Evolutionary conservation across 2,329 filamentous ascomycete species (phyloP).

Genomic region (Aureobasidium vineae): DNA sequence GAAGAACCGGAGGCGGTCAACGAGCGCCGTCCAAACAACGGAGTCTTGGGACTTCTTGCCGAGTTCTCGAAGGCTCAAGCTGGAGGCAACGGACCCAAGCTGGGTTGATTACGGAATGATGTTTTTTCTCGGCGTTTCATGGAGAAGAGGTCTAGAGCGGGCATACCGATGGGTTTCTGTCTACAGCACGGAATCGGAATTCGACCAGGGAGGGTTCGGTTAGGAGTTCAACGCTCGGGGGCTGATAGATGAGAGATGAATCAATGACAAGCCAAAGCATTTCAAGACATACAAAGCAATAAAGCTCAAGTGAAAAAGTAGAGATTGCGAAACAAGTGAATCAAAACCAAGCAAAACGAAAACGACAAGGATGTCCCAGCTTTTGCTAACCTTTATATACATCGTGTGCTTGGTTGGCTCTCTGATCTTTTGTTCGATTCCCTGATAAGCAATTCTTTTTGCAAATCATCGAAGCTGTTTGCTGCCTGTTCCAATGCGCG

Average conservation of each 20-base stretch:
- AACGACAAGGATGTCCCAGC: too few species aligned
- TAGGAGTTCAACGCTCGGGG: background rate
- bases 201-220: background rate
- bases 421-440: too few species aligned
- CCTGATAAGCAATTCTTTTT: too few species aligned
- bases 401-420: too few species aligned
- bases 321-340: too few species aligned
- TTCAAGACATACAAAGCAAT: background rate
- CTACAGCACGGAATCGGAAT: background rate
- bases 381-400: too few species aligned
- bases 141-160: background rate
- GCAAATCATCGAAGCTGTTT: too few species aligned
- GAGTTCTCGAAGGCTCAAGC: constrained; percentile 30
- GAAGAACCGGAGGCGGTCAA: background rate
- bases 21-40: constrained; percentile 20
- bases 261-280: constrained; percentile 1
- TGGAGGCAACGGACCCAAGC: constrained; percentile 27
- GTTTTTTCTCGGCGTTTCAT: background rate
- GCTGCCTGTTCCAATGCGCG: too few species aligned
- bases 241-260: constrained; percentile 2
- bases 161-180: background rate
- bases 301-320: too few species aligned
- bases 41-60: constrained; percentile 28
- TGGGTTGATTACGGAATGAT: constrained; percentile 10
- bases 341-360: too few species aligned